These are phyloP conservation scores for Tympanopsis confertula DNA, from an alignment of 2,329 filamentous ascomycete genomes.

Conservation along the genomic window DNA sequence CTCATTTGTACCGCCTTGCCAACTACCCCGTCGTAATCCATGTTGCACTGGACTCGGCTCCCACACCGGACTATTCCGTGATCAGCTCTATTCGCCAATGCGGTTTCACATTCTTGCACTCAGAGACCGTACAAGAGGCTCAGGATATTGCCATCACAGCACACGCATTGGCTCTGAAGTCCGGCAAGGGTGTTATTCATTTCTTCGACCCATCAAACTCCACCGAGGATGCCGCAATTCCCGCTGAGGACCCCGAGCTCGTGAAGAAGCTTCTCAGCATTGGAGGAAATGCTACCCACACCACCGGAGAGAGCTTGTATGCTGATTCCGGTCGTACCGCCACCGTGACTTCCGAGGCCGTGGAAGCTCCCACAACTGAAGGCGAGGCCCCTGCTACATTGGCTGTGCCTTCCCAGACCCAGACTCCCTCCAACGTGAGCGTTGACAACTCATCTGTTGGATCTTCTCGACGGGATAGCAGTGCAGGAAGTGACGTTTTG, in stretches of 20 bases:
- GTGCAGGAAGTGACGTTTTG: not conserved
- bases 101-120: conserved; percentile 92
- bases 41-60: conserved; percentile 69
- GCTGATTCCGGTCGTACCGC: conserved; percentile 67
- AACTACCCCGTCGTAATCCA: conserved; percentile 90
- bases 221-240: conserved; percentile 50
- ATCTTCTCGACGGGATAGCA: not conserved
- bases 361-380: not conserved
- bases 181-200: conserved; percentile 95
- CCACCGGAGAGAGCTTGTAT: conserved; percentile 58
- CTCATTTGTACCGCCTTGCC: conserved; percentile 90
- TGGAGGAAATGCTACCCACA: conserved; percentile 58
- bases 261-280: conserved; percentile 63
- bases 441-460: conserved; percentile 1
- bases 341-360: not conserved
- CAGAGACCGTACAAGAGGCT: conserved; percentile 82
- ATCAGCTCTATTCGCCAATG: conserved; percentile 93
- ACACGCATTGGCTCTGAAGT: conserved; percentile 81
- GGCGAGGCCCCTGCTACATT: not conserved
- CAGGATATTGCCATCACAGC: conserved; percentile 92
- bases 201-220: conserved; percentile 65
- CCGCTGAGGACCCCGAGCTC: conserved; percentile 54
- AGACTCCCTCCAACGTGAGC: not conserved
- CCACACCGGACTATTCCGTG: conserved; percentile 82
- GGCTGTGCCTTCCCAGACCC: not conserved